Evolutionary conservation across 768 basidiomycete genomes (phyloP).

Genomic region (Ramaria rubella): DNA sequence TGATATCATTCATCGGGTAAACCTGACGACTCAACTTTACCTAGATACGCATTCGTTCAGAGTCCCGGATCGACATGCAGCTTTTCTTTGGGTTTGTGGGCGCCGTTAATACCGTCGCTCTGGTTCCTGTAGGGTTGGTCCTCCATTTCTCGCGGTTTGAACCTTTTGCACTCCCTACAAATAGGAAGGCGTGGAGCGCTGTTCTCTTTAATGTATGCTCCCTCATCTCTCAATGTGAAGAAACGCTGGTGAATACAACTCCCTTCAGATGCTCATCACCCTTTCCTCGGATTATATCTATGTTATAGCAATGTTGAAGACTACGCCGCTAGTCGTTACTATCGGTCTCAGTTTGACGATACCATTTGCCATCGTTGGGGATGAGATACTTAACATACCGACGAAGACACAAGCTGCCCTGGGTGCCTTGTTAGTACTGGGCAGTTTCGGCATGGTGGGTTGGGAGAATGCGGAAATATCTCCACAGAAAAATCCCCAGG

Average conservation of each 20-base stretch:
- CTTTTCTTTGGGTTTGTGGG: constrained; percentile 94
- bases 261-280: constrained; percentile 70
- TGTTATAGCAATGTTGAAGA: constrained; percentile 91
- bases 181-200: constrained; percentile 39
- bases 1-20: neutral
- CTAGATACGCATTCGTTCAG: constrained; percentile 58
- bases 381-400: constrained; percentile 56
- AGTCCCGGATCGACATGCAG: constrained; percentile 87
- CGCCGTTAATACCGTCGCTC: constrained; percentile 68
- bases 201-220: constrained; percentile 49
- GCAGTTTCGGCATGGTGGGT: constrained; percentile 73
- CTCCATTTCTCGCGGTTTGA: constrained; percentile 73
- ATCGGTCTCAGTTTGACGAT: constrained; percentile 91
- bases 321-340: constrained; percentile 89
- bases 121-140: constrained; percentile 72
- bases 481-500: neutral
- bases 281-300: constrained; percentile 81
- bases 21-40: neutral
- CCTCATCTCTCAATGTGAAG: constrained; percentile 5
- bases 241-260: neutral
- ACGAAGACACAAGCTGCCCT: constrained; percentile 53
- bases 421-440: constrained; percentile 72
- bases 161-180: constrained; percentile 62
- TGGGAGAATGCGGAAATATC: constrained; percentile 25
- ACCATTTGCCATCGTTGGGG: constrained; percentile 83